phyloP scores from a whole-genome alignment of 1,284 basidiomycete species.

The Heterobasidion occidentale region DNA sequence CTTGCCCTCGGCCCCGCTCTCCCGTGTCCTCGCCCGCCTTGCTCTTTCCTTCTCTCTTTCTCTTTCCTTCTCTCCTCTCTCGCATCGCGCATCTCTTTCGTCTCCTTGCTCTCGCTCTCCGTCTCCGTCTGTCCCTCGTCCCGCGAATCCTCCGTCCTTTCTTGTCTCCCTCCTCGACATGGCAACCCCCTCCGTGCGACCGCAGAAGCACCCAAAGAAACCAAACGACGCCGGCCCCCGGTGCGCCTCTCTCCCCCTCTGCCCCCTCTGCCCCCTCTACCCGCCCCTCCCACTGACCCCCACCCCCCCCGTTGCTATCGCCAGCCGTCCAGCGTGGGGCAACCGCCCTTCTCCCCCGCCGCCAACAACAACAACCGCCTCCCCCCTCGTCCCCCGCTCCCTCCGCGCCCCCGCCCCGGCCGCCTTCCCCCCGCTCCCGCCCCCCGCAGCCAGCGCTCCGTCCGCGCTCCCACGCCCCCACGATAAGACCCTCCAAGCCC shows the following conservation, averaged over 20 bases:
- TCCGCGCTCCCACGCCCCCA: slow-evolving; percentile 31
- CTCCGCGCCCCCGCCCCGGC: slow-evolving; percentile 21
- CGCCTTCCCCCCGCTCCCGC: slow-evolving; percentile 41
- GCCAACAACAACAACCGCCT: slow-evolving; percentile 41
- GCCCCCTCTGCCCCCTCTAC: too few relatives aligned
- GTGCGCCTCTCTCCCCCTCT: slow-evolving; percentile 29
- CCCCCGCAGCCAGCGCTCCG: slow-evolving; percentile 14
- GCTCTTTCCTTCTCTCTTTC: not conserved
- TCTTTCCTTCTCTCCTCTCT: not conserved
- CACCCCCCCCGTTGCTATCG: not conserved
- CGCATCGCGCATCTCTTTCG: not conserved
- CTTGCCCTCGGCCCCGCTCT: not conserved
- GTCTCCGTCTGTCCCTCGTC: not conserved
- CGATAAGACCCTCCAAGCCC: slow-evolving; percentile 50
- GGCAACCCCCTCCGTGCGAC: slow-evolving; percentile 42
- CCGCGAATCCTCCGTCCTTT: not conserved
- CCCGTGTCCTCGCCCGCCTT: not conserved
- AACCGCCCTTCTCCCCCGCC: slow-evolving; percentile 60
- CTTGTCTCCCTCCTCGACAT: slow-evolving; percentile 20
- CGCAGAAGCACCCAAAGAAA: slow-evolving; percentile 50
- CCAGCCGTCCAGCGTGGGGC: slow-evolving; percentile 52
- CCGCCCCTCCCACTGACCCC: not conserved
- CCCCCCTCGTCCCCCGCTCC: slow-evolving; percentile 32
- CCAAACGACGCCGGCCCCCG: slow-evolving; percentile 41
- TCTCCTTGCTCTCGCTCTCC: not conserved